Conservation (phyloP, 1,139 yeast genomes). For the Pneumocystis canis region DNA sequence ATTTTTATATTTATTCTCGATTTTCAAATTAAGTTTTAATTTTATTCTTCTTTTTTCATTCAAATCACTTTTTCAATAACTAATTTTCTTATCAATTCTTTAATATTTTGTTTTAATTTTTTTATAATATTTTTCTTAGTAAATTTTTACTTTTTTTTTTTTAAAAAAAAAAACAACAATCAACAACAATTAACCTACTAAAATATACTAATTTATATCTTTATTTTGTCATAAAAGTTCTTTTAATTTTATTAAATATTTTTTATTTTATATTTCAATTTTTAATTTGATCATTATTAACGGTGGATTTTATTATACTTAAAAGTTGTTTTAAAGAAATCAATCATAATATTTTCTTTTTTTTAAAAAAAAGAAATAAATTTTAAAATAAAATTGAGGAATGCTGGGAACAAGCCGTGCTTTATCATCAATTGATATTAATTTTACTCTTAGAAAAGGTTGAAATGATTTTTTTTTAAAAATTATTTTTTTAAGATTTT, state of each 20-base stretch:
- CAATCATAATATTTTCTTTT: too few species aligned
- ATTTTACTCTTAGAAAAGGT: conserved; percentile 13
- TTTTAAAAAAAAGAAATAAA: too few species aligned
- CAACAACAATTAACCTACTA: too few species aligned
- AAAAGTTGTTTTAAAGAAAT: too few species aligned
- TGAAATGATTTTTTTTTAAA: not conserved
- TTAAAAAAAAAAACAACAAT: too few species aligned
- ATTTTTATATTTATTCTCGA: not conserved
- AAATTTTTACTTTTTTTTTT: not conserved
- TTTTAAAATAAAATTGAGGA: too few species aligned
- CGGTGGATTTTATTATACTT: too few species aligned
- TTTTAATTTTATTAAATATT: too few species aligned
- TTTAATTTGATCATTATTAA: too few species aligned
- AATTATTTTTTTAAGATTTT: not conserved
- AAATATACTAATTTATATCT: too few species aligned
- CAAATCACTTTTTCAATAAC: not conserved
- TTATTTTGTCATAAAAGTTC: too few species aligned
- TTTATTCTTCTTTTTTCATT: not conserved
- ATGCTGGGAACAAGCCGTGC: not conserved
- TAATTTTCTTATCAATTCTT: not conserved
- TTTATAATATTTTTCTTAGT: not conserved
- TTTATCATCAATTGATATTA: conserved; percentile 10
- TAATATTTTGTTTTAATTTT: not conserved
- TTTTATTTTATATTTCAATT: too few species aligned
- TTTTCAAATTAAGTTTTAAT: not conserved